Evolutionary conservation across 2,329 filamentous ascomycete species (phyloP).

Genomic region (Ascochyta clinopodiicola): DNA sequence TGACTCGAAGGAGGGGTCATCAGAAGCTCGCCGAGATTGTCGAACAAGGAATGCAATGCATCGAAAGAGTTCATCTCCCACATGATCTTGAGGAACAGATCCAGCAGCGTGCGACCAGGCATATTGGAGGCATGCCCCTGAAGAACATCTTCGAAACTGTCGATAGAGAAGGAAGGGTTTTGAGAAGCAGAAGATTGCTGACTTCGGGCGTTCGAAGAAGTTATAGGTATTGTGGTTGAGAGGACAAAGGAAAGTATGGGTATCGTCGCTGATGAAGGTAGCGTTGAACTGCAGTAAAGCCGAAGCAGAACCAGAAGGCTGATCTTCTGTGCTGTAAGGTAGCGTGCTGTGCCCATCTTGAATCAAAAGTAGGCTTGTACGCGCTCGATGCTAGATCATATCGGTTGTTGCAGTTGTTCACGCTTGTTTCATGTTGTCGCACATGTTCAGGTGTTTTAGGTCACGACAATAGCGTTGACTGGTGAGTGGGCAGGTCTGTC

Average conservation of each 20-base stretch:
- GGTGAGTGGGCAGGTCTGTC: background rate
- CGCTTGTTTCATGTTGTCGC: background rate
- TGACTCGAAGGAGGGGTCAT: slow-evolving; percentile 51
- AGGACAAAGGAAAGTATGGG: slow-evolving; percentile 81
- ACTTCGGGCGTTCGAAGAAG: slow-evolving; percentile 30
- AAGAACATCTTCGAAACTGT: slow-evolving; percentile 57
- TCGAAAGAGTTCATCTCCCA: slow-evolving; percentile 87
- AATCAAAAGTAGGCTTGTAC: background rate
- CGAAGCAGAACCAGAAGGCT: slow-evolving; percentile 80
- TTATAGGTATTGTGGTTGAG: slow-evolving; percentile 64
- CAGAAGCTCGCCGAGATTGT: slow-evolving; percentile 63
- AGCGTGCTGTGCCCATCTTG: slow-evolving; percentile 70
- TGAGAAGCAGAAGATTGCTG: slow-evolving; percentile 33
- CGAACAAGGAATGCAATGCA: slow-evolving; percentile 78
- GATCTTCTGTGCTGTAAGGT: slow-evolving; percentile 87
- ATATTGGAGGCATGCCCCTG: slow-evolving; percentile 58
- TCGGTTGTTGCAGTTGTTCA: background rate
- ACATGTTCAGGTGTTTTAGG: background rate
- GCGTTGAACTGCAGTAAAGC: slow-evolving; percentile 75
- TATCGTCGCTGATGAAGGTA: slow-evolving; percentile 74
- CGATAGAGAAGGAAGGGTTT: slow-evolving; percentile 44
- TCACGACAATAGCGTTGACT: background rate
- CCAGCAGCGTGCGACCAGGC: slow-evolving; percentile 84
- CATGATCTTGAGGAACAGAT: slow-evolving; percentile 78
- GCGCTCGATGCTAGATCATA: too few species aligned